Evolutionary conservation across 1,139 yeast genomes (phyloP), one percentile per base, ranked within the genome.

Genomic region (Kazachstania sp.): DNA sequence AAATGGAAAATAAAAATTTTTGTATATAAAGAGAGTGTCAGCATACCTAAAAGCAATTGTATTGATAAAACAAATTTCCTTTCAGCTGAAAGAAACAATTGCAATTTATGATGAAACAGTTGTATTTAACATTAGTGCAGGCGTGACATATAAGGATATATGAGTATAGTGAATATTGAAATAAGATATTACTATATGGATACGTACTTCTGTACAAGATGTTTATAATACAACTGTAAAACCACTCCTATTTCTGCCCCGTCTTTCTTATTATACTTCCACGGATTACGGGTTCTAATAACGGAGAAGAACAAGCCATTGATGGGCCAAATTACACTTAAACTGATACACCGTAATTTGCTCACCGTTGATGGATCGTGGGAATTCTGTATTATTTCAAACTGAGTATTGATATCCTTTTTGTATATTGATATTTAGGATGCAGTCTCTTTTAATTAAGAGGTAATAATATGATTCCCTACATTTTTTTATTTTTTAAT

Each of bases 161-260:
- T 32, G 36, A 15, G 36, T 15, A 18, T 15, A 32, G 36, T 32
- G 20, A 15, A 9, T 15, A 3, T 15, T 32, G 13, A 3, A 13
- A n/a, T 26, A 26, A 31, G 7, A 11, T 19, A 31, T 31, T 6
- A 13, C 28, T 3, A 31, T 40, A 31, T 3, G 26, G 19, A 13
- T n/a, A 19, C 29, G 15, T 20, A 19, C 12, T 20, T 26, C 8
- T 8, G 13, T 4, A 4, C 16, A 9, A 9, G 2, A 16, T 32
- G 11, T 3, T n/a, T n/a, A 13, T n/a, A 31, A 29, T 29, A 29
- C 9, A n/a, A n/a, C n/a, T 31, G 15, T 23, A 11, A 30, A 18
- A 13, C 28, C 58, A 67, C 86, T 79, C 86, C 86, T 73, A 73
- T 74, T 80, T 80, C 86, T 80, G 86, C 85, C 84, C 73, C 83